Evolutionary conservation across 2,329 filamentous ascomycete genomes (phyloP).

Genomic region (Gremmenia infestans): DNA sequence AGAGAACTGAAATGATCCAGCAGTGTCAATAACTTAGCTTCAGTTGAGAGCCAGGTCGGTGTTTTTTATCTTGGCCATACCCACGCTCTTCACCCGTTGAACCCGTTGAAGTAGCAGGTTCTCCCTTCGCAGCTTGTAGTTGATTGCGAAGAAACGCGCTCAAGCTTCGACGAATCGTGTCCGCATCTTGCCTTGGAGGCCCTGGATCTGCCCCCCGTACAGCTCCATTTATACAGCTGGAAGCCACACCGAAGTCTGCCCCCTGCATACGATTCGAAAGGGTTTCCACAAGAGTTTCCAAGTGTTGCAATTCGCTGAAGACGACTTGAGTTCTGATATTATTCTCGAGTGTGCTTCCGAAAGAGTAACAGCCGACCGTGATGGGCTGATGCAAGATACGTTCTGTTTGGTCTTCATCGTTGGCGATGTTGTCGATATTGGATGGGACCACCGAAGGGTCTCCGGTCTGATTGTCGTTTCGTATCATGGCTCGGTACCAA

Average conservation of each 20-base stretch:
- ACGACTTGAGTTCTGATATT: neutral
- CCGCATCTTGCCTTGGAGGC: neutral
- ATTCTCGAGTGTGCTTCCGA: neutral
- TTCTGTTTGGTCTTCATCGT: neutral
- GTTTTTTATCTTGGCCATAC: too few relatives aligned
- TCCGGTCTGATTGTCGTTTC: neutral
- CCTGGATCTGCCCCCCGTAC: neutral
- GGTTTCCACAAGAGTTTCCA: neutral
- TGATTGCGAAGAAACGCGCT: neutral
- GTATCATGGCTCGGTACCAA: neutral
- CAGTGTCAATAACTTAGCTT: too few relatives aligned
- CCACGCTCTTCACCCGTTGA: neutral
- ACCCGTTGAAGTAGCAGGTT: neutral
- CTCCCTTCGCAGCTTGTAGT: neutral
- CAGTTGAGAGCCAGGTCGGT: too few relatives aligned
- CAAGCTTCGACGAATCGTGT: neutral
- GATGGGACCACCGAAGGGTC: neutral
- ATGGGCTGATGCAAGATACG: neutral
- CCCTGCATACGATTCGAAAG: neutral
- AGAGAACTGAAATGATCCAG: too few relatives aligned
- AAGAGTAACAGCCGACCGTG: neutral
- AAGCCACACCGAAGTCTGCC: neutral
- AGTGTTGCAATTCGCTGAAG: neutral
- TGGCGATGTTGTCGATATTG: neutral
- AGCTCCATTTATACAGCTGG: neutral